A percentile compares a stretch with the other conserved stretches of the same genome.
Conservation (phyloP, 345 rosid species). For the Brassica juncea region DNA sequence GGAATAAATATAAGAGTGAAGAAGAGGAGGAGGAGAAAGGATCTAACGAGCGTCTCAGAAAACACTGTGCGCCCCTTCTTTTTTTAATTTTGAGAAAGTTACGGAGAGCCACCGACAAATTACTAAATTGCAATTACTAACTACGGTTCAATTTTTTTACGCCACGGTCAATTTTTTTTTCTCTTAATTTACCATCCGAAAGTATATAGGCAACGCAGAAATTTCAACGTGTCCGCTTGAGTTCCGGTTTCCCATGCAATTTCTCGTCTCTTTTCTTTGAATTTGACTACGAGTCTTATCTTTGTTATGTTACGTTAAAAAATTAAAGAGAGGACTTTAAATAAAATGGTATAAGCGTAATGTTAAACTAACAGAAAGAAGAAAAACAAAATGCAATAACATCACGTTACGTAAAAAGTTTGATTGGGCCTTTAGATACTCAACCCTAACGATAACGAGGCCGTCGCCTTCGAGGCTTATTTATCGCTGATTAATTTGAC, state of each 20-base stretch:
- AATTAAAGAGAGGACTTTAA: too few relatives aligned
- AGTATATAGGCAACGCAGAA: conserved; percentile 13
- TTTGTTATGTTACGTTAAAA: too few relatives aligned
- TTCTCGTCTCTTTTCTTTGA: not conserved
- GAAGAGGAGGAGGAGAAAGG: conserved; percentile 17
- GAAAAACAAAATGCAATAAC: too few relatives aligned
- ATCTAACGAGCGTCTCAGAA: conserved; percentile 27
- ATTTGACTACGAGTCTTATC: not conserved
- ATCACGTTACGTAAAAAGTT: too few relatives aligned
- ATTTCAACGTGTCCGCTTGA: conserved; percentile 5
- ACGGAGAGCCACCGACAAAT: conserved; percentile 27
- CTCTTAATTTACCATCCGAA: not conserved
- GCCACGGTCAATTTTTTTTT: not conserved
- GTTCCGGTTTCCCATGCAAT: conserved; percentile 6
- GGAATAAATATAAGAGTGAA: conserved; percentile 25
- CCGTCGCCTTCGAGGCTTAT: too few relatives aligned
- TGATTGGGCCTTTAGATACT: too few relatives aligned
- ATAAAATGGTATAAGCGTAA: too few relatives aligned
- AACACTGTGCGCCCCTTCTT: not conserved
- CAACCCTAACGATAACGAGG: too few relatives aligned
- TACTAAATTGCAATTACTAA: conserved; percentile 5
- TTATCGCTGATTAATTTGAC: too few relatives aligned
- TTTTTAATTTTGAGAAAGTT: conserved; percentile 33
- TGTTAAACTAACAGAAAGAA: too few relatives aligned
- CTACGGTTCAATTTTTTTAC: not conserved